Conservation (phyloP, 2,329 filamentous ascomycete genomes). For the Cladosporium cucumerinum region DNA sequence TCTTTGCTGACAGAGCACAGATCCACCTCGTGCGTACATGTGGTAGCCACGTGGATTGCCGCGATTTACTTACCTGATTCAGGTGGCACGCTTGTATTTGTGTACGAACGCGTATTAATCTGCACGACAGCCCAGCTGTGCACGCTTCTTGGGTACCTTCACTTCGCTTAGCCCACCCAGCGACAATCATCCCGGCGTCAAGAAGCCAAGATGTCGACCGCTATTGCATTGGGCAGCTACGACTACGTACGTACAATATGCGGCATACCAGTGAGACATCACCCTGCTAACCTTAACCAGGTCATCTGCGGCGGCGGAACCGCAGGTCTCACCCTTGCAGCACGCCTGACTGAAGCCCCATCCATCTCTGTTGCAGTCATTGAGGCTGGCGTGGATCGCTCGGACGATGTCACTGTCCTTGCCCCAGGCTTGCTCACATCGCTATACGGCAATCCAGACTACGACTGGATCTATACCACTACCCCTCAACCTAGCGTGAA, state of each 20-base stretch:
- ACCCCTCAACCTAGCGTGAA: conserved; percentile 17
- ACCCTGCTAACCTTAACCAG: conserved; percentile 2
- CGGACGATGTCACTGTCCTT: conserved; percentile 17
- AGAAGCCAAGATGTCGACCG: not conserved
- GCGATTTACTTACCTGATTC: not conserved
- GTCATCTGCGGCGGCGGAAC: conserved; percentile 20
- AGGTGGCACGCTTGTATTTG: not conserved
- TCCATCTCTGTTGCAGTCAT: conserved; percentile 32
- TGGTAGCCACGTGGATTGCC: not conserved
- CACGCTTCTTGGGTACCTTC: not conserved
- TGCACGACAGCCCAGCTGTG: not conserved
- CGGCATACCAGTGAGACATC: not conserved
- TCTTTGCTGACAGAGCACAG: not conserved
- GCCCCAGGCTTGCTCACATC: conserved; percentile 14
- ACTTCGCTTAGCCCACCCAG: not conserved
- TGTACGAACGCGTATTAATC: not conserved
- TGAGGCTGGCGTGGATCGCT: conserved; percentile 28
- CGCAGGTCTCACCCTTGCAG: conserved; percentile 23
- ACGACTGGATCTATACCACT: conserved; percentile 34
- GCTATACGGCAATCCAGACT: conserved; percentile 26
- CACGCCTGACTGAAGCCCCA: conserved; percentile 22
- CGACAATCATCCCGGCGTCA: not conserved
- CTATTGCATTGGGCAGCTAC: not conserved
- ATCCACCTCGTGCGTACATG: not conserved
- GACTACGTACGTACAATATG: not conserved